Conservation (phyloP, 225 moss, liverwort and hornwort species). For the Takakia lepidozioides region DNA sequence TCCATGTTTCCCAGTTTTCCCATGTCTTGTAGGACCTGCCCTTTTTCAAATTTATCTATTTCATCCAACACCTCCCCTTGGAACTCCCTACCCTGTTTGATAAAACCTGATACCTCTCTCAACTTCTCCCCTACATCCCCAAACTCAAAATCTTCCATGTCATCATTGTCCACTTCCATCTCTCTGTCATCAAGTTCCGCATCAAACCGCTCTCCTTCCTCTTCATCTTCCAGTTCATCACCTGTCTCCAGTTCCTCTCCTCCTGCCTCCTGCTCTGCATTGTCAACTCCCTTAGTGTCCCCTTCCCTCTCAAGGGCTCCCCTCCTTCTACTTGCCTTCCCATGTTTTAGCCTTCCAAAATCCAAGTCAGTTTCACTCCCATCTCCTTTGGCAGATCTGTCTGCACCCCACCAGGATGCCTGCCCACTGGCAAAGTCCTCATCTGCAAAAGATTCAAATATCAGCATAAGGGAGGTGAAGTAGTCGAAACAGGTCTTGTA, state of each 20-base stretch:
- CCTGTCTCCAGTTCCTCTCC: conserved; percentile 60
- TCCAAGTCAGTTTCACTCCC: conserved; percentile 16
- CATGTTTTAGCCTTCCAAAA: conserved; percentile 19
- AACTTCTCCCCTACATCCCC: conserved; percentile 48
- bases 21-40: conserved; percentile 10
- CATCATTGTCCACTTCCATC: conserved; percentile 69
- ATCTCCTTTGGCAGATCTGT: conserved; percentile 5
- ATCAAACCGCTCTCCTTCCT: conserved; percentile 37
- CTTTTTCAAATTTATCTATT: conserved; percentile 28
- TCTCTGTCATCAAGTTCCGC: conserved; percentile 54
- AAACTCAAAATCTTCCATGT: conserved; percentile 53
- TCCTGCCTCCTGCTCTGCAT: conserved; percentile 41
- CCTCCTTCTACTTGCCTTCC: conserved; percentile 35
- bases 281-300: conserved; percentile 18
- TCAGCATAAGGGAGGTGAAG: too few relatives aligned
- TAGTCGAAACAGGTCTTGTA: background rate
- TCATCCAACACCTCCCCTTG: conserved; percentile 22
- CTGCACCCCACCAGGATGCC: conserved; percentile 29
- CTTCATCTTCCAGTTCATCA: conserved; percentile 45
- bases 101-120: conserved; percentile 30
- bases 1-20: conserved; percentile 8
- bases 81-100: conserved; percentile 17
- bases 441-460: too few relatives aligned
- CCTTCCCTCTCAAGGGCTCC: conserved; percentile 18
- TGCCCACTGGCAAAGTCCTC: conserved; percentile 22